Evolutionary conservation across 768 basidiomycete species (phyloP), one percentile per base, ranked within the genome.

Genomic region (Trametes meyenii): DNA sequence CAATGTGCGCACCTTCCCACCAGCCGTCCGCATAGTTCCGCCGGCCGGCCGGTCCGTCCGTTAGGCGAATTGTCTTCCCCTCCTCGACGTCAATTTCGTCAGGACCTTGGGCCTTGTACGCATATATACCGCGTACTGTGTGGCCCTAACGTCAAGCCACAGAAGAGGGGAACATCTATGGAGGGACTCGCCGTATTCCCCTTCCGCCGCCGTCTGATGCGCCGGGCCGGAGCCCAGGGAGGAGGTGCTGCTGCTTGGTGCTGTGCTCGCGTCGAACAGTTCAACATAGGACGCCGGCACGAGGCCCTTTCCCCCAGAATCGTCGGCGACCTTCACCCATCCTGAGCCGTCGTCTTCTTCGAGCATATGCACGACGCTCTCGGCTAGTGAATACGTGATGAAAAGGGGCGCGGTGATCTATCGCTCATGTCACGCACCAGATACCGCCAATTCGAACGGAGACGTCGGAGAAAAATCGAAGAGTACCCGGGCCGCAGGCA

Each of bases 311-410:
- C 79, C 79, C 61, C 85, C 84, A n/a, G 73, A 72, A 40, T 74
- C 68, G 68, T 89, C 81, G 23, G 74, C 71, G 10, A 93, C 89
- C 71, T 94, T 94, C 12, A 89, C 83, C 92, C 92, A 94, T 2
- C 92, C 92, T 16, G 90, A 91, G 12, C 90, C 91, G 66, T 93
- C 92, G 62, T 94, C 91, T 62, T 86, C 83, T 70, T 94, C 92
- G 19, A 91, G 70, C 40, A 95, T 78, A 58, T 80, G 79, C 16
- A 96, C 87, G 4, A 70, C 72, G 40, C 76, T 72, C 26, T 88
- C 90, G 75, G 90, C 91, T 88, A 71, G 66, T 29, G 38, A 44
- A 3, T n/a, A 50, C 43, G 44, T 29, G 40, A 33, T 55, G 38
- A 59, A 23, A 21, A 36, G 45, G 24, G 39, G 21, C 44, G 57